Percentiles rank a stretch among this genome's conserved stretches.
phyloP scores from a whole-genome alignment of 169 alveolate genomes.

The Eimeria mitis region DNA sequence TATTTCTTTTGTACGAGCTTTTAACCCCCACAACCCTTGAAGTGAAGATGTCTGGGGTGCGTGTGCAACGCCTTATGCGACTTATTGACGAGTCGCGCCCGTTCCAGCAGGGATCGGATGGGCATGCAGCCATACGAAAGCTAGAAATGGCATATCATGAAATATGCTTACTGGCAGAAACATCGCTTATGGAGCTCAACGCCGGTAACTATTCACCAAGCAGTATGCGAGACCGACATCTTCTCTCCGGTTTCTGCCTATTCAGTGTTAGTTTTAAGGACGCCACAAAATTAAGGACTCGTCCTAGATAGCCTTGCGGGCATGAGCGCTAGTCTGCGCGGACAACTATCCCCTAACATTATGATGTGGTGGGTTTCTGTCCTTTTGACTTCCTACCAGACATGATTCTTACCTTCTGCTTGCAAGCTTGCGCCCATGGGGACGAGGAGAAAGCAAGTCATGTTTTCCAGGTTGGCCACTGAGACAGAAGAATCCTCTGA shows the following conservation, averaged over 20 bases:
- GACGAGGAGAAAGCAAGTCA: constrained; percentile 45
- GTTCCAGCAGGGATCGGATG: constrained; percentile 43
- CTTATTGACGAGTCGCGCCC: constrained; percentile 71
- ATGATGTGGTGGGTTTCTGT: not conserved
- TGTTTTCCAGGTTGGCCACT: constrained; percentile 59
- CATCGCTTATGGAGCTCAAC: constrained; percentile 47
- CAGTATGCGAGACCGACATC: not conserved
- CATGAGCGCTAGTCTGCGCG: not conserved
- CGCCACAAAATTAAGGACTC: not conserved
- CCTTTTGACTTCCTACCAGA: not conserved
- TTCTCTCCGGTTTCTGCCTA: not conserved
- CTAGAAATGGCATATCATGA: constrained; percentile 70
- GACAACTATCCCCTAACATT: not conserved
- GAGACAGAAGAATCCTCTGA: not conserved
- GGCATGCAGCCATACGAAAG: constrained; percentile 7
- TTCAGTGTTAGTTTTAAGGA: not conserved
- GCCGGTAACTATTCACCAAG: constrained; percentile 17
- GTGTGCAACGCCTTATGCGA: constrained; percentile 64
- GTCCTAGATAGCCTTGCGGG: not conserved
- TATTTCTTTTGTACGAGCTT: not conserved
- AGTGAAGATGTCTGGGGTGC: constrained; percentile 49
- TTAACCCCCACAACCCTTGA: not conserved
- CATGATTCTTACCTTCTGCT: constrained; percentile 49
- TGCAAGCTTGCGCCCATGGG: constrained; percentile 71
- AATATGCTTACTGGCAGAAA: constrained; percentile 51